A percentile compares a stretch with the other conserved stretches of the same genome.
These are phyloP conservation scores for Salix arbutifolia DNA, from an alignment of 345 rosid genomes.

Conservation along the genomic window DNA sequence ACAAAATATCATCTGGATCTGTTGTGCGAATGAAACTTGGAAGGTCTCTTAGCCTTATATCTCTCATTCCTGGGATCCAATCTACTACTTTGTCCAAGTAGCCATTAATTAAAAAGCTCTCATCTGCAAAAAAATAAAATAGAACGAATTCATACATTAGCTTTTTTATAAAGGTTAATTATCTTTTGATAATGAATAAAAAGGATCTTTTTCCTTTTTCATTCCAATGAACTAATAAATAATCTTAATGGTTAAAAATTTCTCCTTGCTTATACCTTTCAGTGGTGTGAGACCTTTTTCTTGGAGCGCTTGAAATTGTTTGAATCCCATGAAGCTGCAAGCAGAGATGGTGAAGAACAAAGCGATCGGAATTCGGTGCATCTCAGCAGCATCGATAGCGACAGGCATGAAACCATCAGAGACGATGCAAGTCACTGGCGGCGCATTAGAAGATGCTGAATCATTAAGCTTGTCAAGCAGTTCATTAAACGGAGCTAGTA, in stretches of 20 bases:
- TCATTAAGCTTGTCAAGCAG: constrained; percentile 2
- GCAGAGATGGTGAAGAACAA: neutral
- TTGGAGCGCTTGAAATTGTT: neutral
- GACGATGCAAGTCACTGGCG: neutral
- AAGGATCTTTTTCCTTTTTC: too few species aligned
- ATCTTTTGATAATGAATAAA: too few species aligned
- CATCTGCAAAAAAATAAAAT: too few species aligned
- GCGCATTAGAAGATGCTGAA: neutral
- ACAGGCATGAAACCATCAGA: neutral
- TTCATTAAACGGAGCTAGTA: neutral
- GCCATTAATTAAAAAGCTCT: neutral
- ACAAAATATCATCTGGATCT: neutral
- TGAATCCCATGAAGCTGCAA: neutral
- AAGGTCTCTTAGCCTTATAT: neutral
- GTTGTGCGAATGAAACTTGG: neutral
- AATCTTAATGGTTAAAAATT: neutral
- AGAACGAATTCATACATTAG: too few species aligned
- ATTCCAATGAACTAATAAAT: too few species aligned
- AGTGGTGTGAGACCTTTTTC: neutral
- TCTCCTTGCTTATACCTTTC: neutral
- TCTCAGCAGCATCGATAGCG: neutral
- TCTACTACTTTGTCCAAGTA: neutral
- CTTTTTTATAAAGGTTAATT: too few species aligned
- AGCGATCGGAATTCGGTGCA: neutral
- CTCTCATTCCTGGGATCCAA: constrained; percentile 1